Evolutionary conservation across 306 rosid species (phyloP).

Genomic region (Ziziphus jujuba): DNA sequence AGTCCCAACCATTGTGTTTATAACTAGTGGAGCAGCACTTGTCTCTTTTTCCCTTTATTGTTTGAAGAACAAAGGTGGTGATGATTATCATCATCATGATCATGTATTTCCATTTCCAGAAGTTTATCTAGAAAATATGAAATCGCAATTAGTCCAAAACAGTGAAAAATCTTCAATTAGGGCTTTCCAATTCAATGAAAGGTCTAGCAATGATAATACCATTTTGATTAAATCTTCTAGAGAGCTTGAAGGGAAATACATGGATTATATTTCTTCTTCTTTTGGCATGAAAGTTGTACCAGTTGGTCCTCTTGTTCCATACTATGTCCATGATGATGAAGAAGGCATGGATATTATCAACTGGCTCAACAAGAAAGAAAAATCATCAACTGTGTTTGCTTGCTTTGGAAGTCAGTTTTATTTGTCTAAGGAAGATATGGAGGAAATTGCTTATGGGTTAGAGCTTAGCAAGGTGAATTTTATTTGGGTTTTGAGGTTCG

Average conservation of each 20-base stretch:
- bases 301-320: slow-evolving; percentile 21
- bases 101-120: too few species aligned
- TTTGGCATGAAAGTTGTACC: slow-evolving; percentile 19
- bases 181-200: neutral
- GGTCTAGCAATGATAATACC: slow-evolving; percentile 3
- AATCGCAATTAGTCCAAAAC: too few species aligned
- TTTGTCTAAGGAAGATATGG: slow-evolving; percentile 16
- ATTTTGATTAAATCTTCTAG: slow-evolving; percentile 4
- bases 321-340: slow-evolving; percentile 3
- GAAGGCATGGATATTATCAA: slow-evolving; percentile 1
- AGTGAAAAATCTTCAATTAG: too few species aligned
- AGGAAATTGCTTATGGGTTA: slow-evolving; percentile 24
- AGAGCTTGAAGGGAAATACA: slow-evolving; percentile 21
- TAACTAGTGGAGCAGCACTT: neutral
- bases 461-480: slow-evolving; percentile 24
- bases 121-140: too few species aligned
- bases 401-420: slow-evolving; percentile 35
- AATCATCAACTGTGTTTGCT: slow-evolving; percentile 21
- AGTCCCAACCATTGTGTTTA: neutral
- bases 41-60: accelerated
- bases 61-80: neutral
- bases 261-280: slow-evolving; percentile 16
- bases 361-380: slow-evolving; percentile 19
- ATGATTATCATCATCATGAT: too few species aligned
- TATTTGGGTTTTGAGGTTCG: slow-evolving; percentile 28